Evolutionary conservation across 306 rosid species (phyloP).

Genomic region (Aeschynomene evenia): DNA sequence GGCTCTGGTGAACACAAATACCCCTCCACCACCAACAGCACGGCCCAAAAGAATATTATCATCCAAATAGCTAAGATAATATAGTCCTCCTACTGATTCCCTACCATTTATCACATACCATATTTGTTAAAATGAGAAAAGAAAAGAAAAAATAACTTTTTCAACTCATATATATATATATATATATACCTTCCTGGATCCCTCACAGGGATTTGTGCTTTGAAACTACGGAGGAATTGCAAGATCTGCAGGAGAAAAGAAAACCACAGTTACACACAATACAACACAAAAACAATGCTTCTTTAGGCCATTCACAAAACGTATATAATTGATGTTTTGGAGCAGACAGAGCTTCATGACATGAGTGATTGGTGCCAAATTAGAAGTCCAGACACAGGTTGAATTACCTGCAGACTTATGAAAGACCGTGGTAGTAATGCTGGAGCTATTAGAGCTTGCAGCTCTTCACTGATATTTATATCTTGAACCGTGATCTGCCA

Average conservation of each 20-base stretch:
- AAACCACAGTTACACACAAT: neutral
- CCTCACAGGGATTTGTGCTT: slow-evolving; percentile 74
- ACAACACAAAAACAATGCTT: neutral
- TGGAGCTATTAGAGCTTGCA: slow-evolving; percentile 90
- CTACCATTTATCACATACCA: slow-evolving; percentile 31
- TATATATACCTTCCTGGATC: slow-evolving; percentile 67
- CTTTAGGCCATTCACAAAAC: neutral
- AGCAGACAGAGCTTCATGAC: neutral
- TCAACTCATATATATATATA: neutral
- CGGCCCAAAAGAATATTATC: slow-evolving; percentile 91
- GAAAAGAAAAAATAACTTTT: neutral
- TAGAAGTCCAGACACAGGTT: slow-evolving; percentile 4
- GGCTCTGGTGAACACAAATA: slow-evolving; percentile 79
- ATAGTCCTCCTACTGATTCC: slow-evolving; percentile 81
- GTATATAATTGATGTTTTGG: neutral
- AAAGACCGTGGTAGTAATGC: slow-evolving; percentile 88
- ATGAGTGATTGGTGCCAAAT: slow-evolving; percentile 10
- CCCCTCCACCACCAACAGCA: slow-evolving; percentile 93
- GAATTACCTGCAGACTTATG: slow-evolving; percentile 72
- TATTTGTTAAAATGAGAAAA: neutral
- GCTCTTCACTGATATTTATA: slow-evolving; percentile 66
- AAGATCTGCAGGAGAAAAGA: slow-evolving; percentile 52
- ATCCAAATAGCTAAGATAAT: slow-evolving; percentile 85
- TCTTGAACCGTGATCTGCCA: slow-evolving; percentile 81
- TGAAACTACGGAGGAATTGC: slow-evolving; percentile 73